phyloP scores from a whole-genome alignment of 768 basidiomycete species.

The Tulasnella sp. region DNA sequence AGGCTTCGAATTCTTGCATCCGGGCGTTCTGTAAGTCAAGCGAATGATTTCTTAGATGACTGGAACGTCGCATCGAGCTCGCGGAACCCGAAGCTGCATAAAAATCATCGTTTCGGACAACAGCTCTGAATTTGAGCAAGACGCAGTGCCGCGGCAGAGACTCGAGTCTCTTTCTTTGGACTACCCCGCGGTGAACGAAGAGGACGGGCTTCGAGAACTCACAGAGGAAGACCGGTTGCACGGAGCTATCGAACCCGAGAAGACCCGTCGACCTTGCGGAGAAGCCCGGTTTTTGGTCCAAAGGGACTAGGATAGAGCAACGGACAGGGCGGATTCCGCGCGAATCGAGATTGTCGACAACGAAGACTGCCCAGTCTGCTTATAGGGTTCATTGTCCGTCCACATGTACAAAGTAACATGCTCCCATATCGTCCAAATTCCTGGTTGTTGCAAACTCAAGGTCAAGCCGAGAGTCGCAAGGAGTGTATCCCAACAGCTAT shows the following conservation, averaged over 20 bases:
- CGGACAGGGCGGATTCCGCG: background rate
- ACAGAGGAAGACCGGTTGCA: background rate
- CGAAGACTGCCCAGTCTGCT: background rate
- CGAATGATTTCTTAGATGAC: no score
- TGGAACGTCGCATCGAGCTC: no score
- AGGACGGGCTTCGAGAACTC: background rate
- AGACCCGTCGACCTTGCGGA: background rate
- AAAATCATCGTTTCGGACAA: background rate
- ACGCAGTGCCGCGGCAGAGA: background rate
- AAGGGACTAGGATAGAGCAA: background rate
- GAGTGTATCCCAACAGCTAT: background rate
- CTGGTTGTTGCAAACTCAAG: background rate
- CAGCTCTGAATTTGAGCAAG: background rate
- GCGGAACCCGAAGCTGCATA: no score
- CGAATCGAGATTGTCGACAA: background rate
- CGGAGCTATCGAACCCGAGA: background rate
- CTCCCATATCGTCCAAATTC: conserved; percentile 7
- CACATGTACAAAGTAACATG: background rate
- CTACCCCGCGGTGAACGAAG: background rate
- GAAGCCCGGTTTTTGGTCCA: background rate
- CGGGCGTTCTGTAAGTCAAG: no score
- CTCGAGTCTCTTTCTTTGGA: background rate
- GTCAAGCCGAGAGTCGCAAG: background rate
- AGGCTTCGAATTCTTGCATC: background rate
- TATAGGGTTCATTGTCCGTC: background rate